Evolutionary conservation across 78 protist species (phyloP).

Genomic region (Dictyostelium brefeldianum): DNA sequence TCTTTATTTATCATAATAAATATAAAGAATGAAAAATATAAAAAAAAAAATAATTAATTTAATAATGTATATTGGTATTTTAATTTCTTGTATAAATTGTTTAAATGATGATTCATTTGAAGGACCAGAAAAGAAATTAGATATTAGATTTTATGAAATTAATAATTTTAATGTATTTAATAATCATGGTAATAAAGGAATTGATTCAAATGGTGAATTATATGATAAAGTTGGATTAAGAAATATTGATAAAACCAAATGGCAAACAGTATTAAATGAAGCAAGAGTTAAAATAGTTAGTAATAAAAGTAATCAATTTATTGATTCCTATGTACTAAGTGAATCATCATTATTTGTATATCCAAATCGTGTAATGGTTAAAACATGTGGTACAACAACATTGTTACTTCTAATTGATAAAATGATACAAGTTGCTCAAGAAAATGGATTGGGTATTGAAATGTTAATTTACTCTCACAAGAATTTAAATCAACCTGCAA

Average conservation of each 20-base stretch:
- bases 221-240: constrained; percentile 60
- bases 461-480: constrained; percentile 88
- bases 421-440: constrained; percentile 72
- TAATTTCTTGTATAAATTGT: neutral
- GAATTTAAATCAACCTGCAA: constrained; percentile 89
- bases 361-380: constrained; percentile 80
- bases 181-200: neutral
- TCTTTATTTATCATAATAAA: too few relatives aligned
- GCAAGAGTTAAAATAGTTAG: constrained; percentile 90
- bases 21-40: too few relatives aligned
- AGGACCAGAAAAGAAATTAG: constrained; percentile 96
- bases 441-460: constrained; percentile 49
- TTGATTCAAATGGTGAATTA: neutral
- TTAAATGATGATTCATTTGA: constrained; percentile 89
- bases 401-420: constrained; percentile 85
- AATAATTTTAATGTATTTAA: neutral
- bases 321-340: constrained; percentile 90
- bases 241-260: constrained; percentile 53
- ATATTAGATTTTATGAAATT: constrained; percentile 83
- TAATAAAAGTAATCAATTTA: constrained; percentile 62
- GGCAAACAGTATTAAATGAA: constrained; percentile 81
- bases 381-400: constrained; percentile 97
- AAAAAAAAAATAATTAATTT: too few relatives aligned
- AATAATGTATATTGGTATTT: neutral
- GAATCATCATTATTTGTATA: constrained; percentile 94